phyloP scores from a whole-genome alignment of 352 stramenopile genomes.

The Pythium angustatum region DNA sequence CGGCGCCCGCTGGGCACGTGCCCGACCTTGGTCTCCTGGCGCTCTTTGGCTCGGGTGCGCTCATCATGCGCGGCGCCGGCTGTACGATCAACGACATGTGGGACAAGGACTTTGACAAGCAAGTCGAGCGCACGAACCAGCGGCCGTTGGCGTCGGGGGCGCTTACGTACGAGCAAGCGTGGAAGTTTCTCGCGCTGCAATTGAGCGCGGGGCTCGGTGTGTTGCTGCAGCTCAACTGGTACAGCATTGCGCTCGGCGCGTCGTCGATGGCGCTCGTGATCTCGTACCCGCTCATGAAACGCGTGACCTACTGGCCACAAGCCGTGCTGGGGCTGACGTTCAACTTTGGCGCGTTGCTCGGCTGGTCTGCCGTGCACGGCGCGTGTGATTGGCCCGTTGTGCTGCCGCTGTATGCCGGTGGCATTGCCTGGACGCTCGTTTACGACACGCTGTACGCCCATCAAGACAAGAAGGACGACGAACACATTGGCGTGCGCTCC shows the following conservation, averaged over 20 bases:
- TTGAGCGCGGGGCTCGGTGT: constrained; percentile 92
- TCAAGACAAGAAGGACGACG: constrained; percentile 98
- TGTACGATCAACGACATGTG: constrained; percentile 99
- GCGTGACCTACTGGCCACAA: constrained; percentile 97
- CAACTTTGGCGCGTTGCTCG: constrained; percentile 98
- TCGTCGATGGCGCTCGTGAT: constrained; percentile 94
- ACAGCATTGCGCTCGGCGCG: constrained; percentile 92
- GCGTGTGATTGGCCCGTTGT: constrained; percentile 85
- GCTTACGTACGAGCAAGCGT: constrained; percentile 90
- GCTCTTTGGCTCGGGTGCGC: constrained; percentile 87
- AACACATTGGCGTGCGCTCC: constrained; percentile 94
- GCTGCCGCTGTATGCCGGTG: constrained; percentile 93
- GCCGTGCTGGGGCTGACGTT: constrained; percentile 97
- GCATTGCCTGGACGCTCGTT: constrained; percentile 98
- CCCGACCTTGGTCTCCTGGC: constrained; percentile 83
- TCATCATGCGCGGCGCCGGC: constrained; percentile 97
- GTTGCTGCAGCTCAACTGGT: constrained; percentile 94
- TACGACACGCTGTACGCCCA: constrained; percentile 99
- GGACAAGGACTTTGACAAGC: constrained; percentile 97
- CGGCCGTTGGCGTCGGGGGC: constrained; percentile 92
- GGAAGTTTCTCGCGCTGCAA: constrained; percentile 93
- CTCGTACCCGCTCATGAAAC: constrained; percentile 98
- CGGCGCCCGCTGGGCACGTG: constrained; percentile 73
- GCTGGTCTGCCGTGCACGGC: constrained; percentile 89
- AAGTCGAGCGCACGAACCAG: constrained; percentile 94